These are phyloP conservation scores for Pseudogymnoascus sp. DNA, from an alignment of 2,329 filamentous ascomycete species.

Conservation along the genomic window DNA sequence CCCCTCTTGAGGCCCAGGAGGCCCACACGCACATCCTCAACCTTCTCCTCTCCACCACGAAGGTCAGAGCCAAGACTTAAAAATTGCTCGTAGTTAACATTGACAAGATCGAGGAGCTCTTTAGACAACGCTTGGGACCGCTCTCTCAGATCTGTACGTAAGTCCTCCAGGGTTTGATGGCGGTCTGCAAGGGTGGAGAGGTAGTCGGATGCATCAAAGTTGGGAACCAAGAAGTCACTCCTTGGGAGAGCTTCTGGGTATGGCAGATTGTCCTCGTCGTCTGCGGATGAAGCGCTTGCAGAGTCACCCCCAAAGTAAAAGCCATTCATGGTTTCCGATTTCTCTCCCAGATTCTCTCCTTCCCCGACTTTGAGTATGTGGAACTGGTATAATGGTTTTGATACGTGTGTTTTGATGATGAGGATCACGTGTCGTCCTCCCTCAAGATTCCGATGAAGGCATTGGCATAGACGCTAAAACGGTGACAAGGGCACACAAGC, in stretches of 20 bases:
- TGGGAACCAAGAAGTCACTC: constrained; percentile 65
- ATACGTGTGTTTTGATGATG: not conserved
- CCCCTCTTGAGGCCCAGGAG: constrained; percentile 78
- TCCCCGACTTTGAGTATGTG: not conserved
- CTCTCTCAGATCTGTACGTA: constrained; percentile 76
- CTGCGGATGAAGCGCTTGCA: constrained; percentile 25
- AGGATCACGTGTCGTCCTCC: constrained; percentile 1
- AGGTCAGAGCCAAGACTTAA: constrained; percentile 73
- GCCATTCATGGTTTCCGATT: constrained; percentile 33
- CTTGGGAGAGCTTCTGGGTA: constrained; percentile 82
- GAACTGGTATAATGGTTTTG: constrained; percentile 1
- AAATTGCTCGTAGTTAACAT: constrained; percentile 90
- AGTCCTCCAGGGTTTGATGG: constrained; percentile 91
- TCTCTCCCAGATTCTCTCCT: not conserved
- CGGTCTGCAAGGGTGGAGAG: constrained; percentile 75
- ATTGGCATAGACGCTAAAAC: not conserved
- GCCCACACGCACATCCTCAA: constrained; percentile 83
- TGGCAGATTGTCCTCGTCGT: constrained; percentile 66
- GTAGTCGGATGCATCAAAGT: constrained; percentile 75
- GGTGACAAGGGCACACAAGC: constrained; percentile 5
- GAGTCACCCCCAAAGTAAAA: constrained; percentile 35
- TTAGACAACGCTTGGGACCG: constrained; percentile 70
- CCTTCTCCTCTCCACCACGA: constrained; percentile 79
- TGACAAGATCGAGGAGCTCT: constrained; percentile 89
- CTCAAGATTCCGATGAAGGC: constrained; percentile 7